phyloP scores from a whole-genome alignment of 1,284 basidiomycete genomes.

The Cystobasidium pallidum region DNA sequence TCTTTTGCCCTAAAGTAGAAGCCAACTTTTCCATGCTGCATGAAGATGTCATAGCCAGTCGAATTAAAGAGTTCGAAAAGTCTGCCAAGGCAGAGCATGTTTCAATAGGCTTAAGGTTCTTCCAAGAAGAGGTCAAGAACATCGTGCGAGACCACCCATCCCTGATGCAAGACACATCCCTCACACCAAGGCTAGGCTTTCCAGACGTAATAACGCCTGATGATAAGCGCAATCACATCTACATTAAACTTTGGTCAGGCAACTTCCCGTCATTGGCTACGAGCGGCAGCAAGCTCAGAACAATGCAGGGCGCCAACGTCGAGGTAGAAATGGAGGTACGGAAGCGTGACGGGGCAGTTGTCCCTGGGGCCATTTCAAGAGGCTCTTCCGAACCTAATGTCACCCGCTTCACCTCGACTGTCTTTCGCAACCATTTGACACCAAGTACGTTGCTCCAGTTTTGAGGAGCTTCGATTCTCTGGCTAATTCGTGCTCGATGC shows the following conservation, averaged over 20 bases:
- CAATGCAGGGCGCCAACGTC: conserved; percentile 62
- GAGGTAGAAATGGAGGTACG: conserved; percentile 91
- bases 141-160: conserved; percentile 84
- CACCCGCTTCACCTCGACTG: conserved; percentile 83
- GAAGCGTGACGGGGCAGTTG: conserved; percentile 69
- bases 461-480: neutral
- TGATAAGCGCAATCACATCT: conserved; percentile 88
- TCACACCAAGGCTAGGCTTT: conserved; percentile 88
- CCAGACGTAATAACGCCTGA: conserved; percentile 95
- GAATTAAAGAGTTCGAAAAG: conserved; percentile 76
- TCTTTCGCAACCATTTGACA: conserved; percentile 64
- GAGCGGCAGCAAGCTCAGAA: conserved; percentile 23
- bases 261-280: conserved; percentile 62
- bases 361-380: conserved; percentile 76
- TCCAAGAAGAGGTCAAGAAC: conserved; percentile 75
- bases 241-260: conserved; percentile 87
- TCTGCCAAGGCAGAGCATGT: conserved; percentile 74
- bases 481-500: neutral
- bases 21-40: conserved; percentile 87
- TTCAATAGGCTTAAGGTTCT: conserved; percentile 85
- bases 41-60: conserved; percentile 85
- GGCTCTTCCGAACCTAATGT: conserved; percentile 82
- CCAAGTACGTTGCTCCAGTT: conserved; percentile 47
- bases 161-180: conserved; percentile 77
- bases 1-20: conserved; percentile 80